Conservation (phyloP, 1,284 basidiomycete species). For the Spongispora temasekensis region DNA sequence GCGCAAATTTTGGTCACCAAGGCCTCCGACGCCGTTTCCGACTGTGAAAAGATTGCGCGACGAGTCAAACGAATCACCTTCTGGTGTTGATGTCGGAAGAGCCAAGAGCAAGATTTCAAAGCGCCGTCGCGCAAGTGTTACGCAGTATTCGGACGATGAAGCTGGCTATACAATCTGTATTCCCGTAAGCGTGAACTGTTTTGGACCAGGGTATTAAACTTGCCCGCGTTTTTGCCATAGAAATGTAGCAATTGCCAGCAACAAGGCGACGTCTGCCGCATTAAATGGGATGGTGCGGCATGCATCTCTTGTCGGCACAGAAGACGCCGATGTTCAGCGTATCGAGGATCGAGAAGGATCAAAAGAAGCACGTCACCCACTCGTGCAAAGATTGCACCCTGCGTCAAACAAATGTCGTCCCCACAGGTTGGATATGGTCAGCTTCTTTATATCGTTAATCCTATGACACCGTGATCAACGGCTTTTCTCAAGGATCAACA, state of each 20-base stretch:
- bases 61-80: neutral
- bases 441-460: no score
- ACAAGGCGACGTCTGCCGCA: neutral
- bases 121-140: neutral
- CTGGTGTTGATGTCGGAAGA: neutral
- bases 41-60: neutral
- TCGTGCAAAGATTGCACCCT: no score
- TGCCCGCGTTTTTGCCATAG: no score
- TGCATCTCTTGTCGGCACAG: neutral
- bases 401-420: no score
- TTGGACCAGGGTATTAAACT: no score
- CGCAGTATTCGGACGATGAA: neutral
- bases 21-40: neutral
- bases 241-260: neutral
- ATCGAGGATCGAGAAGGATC: neutral
- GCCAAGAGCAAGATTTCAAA: neutral
- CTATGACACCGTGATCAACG: no score
- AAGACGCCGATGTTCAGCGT: conserved; percentile 4
- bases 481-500: no score
- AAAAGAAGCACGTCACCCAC: neutral
- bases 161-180: neutral
- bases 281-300: neutral
- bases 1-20: neutral
- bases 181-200: neutral
- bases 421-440: no score